Conservation (phyloP, 1,139 yeast species). For the Hansenula sp. region DNA sequence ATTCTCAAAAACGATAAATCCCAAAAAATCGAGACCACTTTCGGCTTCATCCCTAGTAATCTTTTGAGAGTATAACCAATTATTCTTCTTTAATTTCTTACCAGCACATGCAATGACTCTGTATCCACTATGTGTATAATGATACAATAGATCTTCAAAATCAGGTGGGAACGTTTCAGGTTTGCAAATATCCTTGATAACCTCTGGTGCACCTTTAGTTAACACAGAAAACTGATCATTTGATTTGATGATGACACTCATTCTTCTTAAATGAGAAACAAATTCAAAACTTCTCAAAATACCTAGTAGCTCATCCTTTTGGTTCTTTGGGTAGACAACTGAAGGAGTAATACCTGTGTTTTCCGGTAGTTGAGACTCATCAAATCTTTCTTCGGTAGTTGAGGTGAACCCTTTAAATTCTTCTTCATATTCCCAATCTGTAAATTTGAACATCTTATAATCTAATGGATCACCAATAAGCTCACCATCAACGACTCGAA, state of each 20-base stretch:
- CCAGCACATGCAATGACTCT: conserved; percentile 95
- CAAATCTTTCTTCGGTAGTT: conserved; percentile 29
- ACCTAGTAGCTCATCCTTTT: conserved; percentile 34
- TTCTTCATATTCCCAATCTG: conserved; percentile 72
- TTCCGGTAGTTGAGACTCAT: conserved; percentile 34
- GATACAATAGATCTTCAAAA: conserved; percentile 68
- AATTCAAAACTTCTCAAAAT: conserved; percentile 79
- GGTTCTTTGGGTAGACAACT: conserved; percentile 39
- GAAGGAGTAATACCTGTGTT: conserved; percentile 40
- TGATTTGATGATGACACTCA: conserved; percentile 72
- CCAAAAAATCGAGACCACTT: conserved; percentile 63
- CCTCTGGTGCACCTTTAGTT: conserved; percentile 97
- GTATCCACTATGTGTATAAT: conserved; percentile 89
- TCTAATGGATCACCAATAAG: conserved; percentile 92
- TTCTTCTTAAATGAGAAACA: conserved; percentile 77
- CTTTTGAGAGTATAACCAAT: conserved; percentile 37
- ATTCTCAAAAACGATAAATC: conserved; percentile 90
- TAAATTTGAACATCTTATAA: conserved; percentile 86
- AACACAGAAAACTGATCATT: conserved; percentile 41
- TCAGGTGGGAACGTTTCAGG: conserved; percentile 68
- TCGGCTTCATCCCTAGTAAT: conserved; percentile 64
- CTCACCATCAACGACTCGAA: conserved; percentile 72
- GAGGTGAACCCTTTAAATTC: conserved; percentile 42
- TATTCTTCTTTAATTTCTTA: conserved; percentile 41
- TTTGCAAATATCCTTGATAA: conserved; percentile 75